A percentile compares a stretch with the other conserved stretches of the same genome.
phyloP scores from a whole-genome alignment of 75 land plant genomes.

The Azolla pinnata region DNA sequence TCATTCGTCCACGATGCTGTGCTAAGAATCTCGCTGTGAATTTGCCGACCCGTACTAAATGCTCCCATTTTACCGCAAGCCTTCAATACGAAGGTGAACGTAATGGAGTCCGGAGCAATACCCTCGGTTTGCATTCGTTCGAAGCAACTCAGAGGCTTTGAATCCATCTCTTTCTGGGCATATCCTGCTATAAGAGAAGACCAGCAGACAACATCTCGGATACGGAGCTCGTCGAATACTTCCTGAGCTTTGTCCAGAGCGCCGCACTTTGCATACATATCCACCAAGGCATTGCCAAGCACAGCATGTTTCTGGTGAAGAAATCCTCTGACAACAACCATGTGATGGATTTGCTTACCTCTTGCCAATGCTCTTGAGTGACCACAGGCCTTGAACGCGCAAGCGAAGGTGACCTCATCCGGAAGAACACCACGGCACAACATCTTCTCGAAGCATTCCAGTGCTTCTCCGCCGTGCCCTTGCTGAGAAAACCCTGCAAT shows the following conservation, averaged over 20 bases:
- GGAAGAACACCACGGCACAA: constrained; percentile 10
- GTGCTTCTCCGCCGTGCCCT: constrained; percentile 16
- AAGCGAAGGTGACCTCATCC: constrained; percentile 25
- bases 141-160: constrained; percentile 25
- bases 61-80: constrained; percentile 18
- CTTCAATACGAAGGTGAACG: constrained; percentile 33
- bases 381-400: constrained; percentile 23
- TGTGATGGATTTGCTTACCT: constrained; percentile 18
- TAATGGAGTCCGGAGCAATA: constrained; percentile 23
- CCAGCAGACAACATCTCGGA: constrained; percentile 30
- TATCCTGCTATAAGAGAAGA: constrained; percentile 38
- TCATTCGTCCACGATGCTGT: constrained; percentile 28
- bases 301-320: constrained; percentile 7
- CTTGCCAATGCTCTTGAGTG: constrained; percentile 11
- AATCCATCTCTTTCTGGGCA: constrained; percentile 23
- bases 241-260: constrained; percentile 14
- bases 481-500: constrained; percentile 23
- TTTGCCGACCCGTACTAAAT: constrained; percentile 8
- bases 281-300: constrained; percentile 29
- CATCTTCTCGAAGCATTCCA: constrained; percentile 27
- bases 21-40: constrained; percentile 21
- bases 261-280: constrained; percentile 41
- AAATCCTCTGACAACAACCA: constrained; percentile 13
- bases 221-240: constrained; percentile 15
- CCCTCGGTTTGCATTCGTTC: constrained; percentile 19